Evolutionary conservation across 129 eudicot species (phyloP).

Genomic region (Helianthus annuus): DNA sequence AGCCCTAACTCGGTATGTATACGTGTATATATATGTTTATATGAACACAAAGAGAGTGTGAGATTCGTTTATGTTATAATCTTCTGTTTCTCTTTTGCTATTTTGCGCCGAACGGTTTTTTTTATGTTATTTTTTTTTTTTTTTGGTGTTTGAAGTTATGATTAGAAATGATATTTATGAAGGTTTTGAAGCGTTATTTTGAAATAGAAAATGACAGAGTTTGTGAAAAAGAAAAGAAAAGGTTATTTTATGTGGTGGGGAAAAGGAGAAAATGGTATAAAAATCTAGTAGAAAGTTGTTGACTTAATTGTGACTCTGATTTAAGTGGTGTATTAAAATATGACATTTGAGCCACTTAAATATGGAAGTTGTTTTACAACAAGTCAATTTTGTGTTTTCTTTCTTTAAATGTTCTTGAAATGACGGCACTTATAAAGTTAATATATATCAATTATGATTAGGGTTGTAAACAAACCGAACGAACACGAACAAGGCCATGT

Average conservation of each 20-base stretch:
- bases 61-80: constrained; percentile 4
- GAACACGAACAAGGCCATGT: too few species aligned
- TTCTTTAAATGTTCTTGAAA: background rate
- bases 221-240: background rate
- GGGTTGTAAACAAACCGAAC: too few species aligned
- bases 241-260: background rate
- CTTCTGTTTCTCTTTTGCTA: constrained; percentile 23
- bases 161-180: constrained; percentile 28
- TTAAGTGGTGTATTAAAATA: background rate
- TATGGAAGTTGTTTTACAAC: background rate
- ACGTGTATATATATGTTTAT: background rate
- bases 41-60: constrained; percentile 10
- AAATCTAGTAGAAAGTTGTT: background rate
- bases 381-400: background rate
- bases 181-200: background rate
- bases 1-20: constrained; percentile 9
- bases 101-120: constrained; percentile 34
- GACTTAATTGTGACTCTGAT: constrained; percentile 8
- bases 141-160: constrained; percentile 24
- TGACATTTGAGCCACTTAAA: background rate
- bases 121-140: background rate
- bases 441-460: background rate
- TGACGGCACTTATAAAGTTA: background rate
- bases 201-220: background rate
- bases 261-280: background rate